Percentiles rank a stretch among this genome's conserved stretches.
Evolutionary conservation across 2,329 filamentous ascomycete genomes (phyloP).

Genomic region (Aspergillus sp.): DNA sequence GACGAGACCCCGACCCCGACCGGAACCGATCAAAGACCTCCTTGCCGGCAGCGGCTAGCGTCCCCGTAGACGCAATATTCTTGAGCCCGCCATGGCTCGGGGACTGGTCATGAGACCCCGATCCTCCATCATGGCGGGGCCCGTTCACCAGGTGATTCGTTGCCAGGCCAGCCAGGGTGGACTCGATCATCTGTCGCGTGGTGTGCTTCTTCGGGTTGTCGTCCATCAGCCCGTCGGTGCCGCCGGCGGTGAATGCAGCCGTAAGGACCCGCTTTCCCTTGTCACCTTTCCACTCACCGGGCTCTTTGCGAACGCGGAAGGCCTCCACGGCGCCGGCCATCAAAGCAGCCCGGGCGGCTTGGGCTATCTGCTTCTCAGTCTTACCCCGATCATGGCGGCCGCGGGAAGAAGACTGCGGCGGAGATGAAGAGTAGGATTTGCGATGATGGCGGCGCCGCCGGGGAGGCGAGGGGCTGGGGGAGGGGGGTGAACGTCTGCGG

Average conservation of each 20-base stretch:
- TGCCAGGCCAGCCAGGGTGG: constrained; percentile 78
- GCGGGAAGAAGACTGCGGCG: constrained; percentile 44
- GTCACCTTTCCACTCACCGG: constrained; percentile 79
- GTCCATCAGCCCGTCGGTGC: constrained; percentile 67
- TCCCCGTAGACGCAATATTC: constrained; percentile 34
- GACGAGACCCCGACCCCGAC: constrained; percentile 28
- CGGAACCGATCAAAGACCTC: constrained; percentile 37
- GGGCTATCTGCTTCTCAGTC: constrained; percentile 57
- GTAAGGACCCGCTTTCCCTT: constrained; percentile 89
- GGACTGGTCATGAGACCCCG: constrained; percentile 36
- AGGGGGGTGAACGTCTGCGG: constrained; percentile 26
- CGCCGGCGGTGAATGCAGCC: constrained; percentile 73
- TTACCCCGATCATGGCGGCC: constrained; percentile 43
- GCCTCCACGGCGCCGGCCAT: constrained; percentile 86
- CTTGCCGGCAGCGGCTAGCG: constrained; percentile 40
- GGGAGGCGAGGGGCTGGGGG: constrained; percentile 32
- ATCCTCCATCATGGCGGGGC: constrained; percentile 53
- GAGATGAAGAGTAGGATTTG: constrained; percentile 41
- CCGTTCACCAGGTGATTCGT: constrained; percentile 82
- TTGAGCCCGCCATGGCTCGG: constrained; percentile 35
- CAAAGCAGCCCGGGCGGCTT: constrained; percentile 83
- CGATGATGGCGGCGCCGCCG: constrained; percentile 32
- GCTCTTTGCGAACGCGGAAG: constrained; percentile 79
- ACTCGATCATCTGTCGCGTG: constrained; percentile 75
- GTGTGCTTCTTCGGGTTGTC: constrained; percentile 60